Conservation (phyloP, 495 filamentous ascomycete genomes). For the Bryoglossum gracile region DNA sequence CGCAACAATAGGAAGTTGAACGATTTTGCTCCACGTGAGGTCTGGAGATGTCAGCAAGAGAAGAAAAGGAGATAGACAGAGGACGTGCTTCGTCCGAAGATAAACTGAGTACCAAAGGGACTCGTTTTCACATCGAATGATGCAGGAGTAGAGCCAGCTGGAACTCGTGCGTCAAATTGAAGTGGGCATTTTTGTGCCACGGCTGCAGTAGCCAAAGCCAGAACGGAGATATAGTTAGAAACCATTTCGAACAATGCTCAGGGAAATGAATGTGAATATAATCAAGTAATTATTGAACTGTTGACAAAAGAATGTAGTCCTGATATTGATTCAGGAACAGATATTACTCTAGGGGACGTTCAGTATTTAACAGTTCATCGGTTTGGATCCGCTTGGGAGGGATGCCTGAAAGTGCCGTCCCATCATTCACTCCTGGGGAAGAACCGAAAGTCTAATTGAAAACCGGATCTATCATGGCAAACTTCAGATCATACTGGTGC, state of each 20-base stretch:
- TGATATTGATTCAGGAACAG: background rate
- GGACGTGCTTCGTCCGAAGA: constrained; percentile 23
- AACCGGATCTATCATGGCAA: background rate
- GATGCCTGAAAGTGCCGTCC: background rate
- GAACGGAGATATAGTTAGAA: background rate
- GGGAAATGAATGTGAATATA: constrained; percentile 3
- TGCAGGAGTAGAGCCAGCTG: constrained; percentile 20
- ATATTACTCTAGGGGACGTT: background rate
- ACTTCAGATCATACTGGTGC: no score
- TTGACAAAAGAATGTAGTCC: background rate
- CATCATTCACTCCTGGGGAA: background rate
- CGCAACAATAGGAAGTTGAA: constrained; percentile 21
- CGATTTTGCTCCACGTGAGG: constrained; percentile 25
- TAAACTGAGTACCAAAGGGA: constrained; percentile 28
- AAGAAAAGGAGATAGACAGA: background rate
- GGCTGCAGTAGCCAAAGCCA: constrained; percentile 4
- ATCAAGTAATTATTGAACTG: background rate
- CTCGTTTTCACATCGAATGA: constrained; percentile 29
- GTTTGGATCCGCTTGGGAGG: background rate
- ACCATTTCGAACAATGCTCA: background rate
- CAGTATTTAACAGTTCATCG: background rate
- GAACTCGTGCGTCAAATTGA: constrained; percentile 33
- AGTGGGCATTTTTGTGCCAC: constrained; percentile 23
- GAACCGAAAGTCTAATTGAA: background rate
- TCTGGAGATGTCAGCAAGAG: constrained; percentile 9